These are phyloP conservation scores for Pichia sporocuriosa DNA, from an alignment of 805 yeast species.

Conservation along the genomic window DNA sequence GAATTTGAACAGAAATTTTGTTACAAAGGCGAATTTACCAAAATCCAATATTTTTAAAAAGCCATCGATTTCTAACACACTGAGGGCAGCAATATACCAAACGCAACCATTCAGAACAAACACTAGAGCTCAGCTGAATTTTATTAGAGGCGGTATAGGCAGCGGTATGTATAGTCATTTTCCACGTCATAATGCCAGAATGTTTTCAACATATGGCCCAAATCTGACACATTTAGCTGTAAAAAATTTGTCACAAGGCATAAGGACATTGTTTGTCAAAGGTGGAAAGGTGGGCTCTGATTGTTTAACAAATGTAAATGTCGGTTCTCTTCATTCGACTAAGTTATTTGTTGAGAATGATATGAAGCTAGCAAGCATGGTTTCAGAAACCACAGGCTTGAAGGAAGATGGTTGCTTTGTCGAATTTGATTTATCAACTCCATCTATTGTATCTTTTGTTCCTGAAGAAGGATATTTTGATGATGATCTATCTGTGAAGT, in stretches of 20 bases:
- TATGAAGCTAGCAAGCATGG: constrained; percentile 31
- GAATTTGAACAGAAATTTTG: neutral
- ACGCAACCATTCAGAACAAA: constrained; percentile 25
- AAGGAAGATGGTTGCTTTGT: constrained; percentile 42
- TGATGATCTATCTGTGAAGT: constrained; percentile 11
- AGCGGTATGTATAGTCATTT: constrained; percentile 32
- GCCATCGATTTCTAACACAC: constrained; percentile 8
- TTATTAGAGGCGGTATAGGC: constrained; percentile 13
- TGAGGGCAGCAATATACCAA: constrained; percentile 20
- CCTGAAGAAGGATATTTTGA: constrained; percentile 25
- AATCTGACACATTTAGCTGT: constrained; percentile 49
- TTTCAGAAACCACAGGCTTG: constrained; percentile 21
- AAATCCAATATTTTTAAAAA: constrained; percentile 2
- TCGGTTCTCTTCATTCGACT: neutral
- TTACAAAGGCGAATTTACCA: neutral
- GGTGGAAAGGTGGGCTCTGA: constrained; percentile 26
- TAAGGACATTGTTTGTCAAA: constrained; percentile 32
- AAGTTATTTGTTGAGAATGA: constrained; percentile 27
- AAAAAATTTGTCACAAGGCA: constrained; percentile 45
- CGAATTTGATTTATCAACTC: constrained; percentile 44
- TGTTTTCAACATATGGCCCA: constrained; percentile 33
- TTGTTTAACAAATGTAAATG: constrained; percentile 16
- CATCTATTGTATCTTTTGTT: constrained; percentile 8
- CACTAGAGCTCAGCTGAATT: constrained; percentile 13
- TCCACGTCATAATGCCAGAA: constrained; percentile 31